Evolutionary conservation across 2,329 filamentous ascomycete species (phyloP), one percentile per base, ranked within the genome.

Genomic region (Aspergillus bombycis): DNA sequence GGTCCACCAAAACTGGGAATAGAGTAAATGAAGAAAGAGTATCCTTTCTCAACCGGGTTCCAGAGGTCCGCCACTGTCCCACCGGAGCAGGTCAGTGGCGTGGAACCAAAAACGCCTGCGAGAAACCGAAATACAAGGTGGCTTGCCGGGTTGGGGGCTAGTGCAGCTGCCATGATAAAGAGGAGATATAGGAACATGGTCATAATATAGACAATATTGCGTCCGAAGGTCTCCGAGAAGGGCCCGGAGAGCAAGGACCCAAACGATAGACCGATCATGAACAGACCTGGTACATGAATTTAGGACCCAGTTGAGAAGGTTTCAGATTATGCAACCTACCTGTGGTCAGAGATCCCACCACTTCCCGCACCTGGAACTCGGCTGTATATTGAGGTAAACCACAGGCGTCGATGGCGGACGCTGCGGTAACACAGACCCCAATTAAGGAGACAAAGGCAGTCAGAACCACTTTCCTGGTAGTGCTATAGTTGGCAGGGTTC

Each of bases 111-210:
- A 43, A 83, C 71, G 3, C 83, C 83, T 1, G 83, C 81, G 2
- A 86, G 67, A 62, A 83, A 84, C 1, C 83, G 79, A 58, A 84
- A 85, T 1, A 77, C 75, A 1, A 86, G 71, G 57, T 84, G 82
- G 1, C 78, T 79, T 0, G 76, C 79, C 62, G 85, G 79, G 16
- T 80, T 84, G 0, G 81, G 82, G 0, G 82, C 75, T 12, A 85
- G 70, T 0, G 74, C 84, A 0, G 78, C 75, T 0, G 79, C 84
- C 70, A 85, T 78, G 57, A 85, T 77, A 58, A 81, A 86, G 48
- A 83, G 73, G 68, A 83, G 76, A 61, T 80, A 85, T 19, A 82
- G 67, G 4, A 75, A 70, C 26, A 84, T 74, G 0, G 83, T 80
- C 11, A 72, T 68, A 8, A 85, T 74, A 61, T 86, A 86, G 1